These are phyloP conservation scores for Yamadazyma blattariae DNA, from an alignment of 1,139 yeast species.

Conservation along the genomic window DNA sequence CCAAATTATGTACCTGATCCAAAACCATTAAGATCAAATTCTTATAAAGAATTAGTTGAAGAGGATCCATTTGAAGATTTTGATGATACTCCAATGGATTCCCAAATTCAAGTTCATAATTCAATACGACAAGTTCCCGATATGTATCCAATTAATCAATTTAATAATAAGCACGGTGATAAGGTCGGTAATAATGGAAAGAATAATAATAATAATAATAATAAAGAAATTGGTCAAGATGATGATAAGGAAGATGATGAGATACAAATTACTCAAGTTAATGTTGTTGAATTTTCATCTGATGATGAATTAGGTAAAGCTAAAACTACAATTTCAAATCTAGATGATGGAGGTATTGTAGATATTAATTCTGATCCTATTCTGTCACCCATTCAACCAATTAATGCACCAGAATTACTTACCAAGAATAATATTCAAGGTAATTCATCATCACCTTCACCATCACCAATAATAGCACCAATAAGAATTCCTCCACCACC, in stretches of 20 bases:
- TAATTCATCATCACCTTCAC: neutral
- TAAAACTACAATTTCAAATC: neutral
- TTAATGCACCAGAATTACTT: too few species aligned
- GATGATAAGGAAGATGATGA: slow-evolving; percentile 7
- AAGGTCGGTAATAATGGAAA: too few species aligned
- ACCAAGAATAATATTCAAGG: too few species aligned
- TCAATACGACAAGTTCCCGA: slow-evolving; percentile 7
- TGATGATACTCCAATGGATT: too few species aligned
- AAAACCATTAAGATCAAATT: neutral
- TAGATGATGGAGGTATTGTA: neutral
- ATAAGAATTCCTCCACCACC: neutral
- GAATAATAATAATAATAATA: too few species aligned
- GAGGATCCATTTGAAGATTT: too few species aligned
- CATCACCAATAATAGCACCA: neutral
- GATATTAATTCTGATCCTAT: too few species aligned
- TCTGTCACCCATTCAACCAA: too few species aligned
- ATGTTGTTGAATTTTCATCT: slow-evolving; percentile 2
- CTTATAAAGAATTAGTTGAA: slow-evolving; percentile 5
- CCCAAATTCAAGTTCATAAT: too few species aligned
- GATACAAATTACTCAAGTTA: slow-evolving; percentile 11
- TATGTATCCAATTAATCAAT: slow-evolving; percentile 7
- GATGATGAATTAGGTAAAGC: slow-evolving; percentile 2
- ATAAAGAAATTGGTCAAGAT: neutral
- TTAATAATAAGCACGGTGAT: slow-evolving; percentile 7
- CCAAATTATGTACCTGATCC: neutral